phyloP scores from a whole-genome alignment of 106 monocot species.

The Dioscorea alata region DNA sequence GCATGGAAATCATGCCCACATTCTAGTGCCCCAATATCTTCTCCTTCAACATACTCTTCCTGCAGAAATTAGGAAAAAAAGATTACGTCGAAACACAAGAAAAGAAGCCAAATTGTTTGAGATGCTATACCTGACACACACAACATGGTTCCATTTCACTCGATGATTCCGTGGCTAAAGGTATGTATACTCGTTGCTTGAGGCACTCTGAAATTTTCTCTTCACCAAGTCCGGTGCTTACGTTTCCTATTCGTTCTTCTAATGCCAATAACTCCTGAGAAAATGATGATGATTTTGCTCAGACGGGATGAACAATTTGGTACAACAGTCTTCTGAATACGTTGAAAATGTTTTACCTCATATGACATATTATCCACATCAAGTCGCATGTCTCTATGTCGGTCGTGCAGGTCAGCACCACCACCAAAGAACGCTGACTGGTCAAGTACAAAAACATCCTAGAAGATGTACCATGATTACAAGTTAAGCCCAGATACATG shows the following conservation, averaged over 20 bases:
- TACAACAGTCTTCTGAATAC: no score
- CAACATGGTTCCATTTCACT: conserved; percentile 24
- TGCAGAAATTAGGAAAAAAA: conserved; percentile 9
- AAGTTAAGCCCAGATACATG: background rate
- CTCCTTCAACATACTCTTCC: conserved; percentile 61
- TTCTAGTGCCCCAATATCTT: conserved; percentile 36
- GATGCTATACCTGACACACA: conserved; percentile 21
- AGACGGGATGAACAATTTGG: no score
- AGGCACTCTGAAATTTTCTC: conserved; percentile 33
- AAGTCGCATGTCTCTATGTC: conserved; percentile 63
- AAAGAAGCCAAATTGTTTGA: background rate
- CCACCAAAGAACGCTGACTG: conserved; percentile 16
- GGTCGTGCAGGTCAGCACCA: conserved; percentile 32
- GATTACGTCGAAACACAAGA: background rate
- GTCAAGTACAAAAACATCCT: conserved; percentile 30
- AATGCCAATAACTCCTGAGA: conserved; percentile 56
- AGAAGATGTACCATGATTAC: background rate
- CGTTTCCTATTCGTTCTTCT: conserved; percentile 57
- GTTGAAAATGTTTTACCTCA: conserved; percentile 31
- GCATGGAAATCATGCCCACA: conserved; percentile 76
- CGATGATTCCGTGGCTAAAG: background rate
- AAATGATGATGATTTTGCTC: background rate
- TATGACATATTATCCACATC: conserved; percentile 83
- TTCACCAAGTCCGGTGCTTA: conserved; percentile 56
- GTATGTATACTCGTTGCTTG: conserved; percentile 19